A percentile compares a stretch with the other conserved stretches of the same genome.
phyloP scores from a whole-genome alignment of 2,329 filamentous ascomycete species.

The Amylocarpus encephaloides region DNA sequence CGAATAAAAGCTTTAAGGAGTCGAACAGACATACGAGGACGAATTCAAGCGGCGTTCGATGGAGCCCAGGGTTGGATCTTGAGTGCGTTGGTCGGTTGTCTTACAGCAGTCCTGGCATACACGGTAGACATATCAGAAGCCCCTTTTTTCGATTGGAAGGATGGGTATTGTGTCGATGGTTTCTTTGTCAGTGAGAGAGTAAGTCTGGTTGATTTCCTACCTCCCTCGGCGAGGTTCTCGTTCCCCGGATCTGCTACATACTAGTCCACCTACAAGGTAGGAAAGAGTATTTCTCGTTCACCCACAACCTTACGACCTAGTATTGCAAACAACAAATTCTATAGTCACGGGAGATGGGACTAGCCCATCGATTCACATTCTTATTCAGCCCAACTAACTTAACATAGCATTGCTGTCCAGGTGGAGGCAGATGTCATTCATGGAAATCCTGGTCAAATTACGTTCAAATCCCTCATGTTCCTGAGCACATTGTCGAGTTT shows the following conservation, averaged over 20 bases:
- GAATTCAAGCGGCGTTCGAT: constrained; percentile 70
- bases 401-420: constrained; percentile 47
- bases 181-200: constrained; percentile 73
- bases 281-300: too few species aligned
- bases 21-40: constrained; percentile 79
- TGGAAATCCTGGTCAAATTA: constrained; percentile 57
- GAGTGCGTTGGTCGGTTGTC: constrained; percentile 79
- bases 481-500: constrained; percentile 65
- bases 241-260: too few species aligned
- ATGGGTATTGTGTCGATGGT: constrained; percentile 68
- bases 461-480: constrained; percentile 25
- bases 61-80: constrained; percentile 91
- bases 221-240: background rate
- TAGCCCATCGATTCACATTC: too few species aligned
- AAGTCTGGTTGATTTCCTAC: constrained; percentile 18
- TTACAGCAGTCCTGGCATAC: constrained; percentile 83
- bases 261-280: too few species aligned
- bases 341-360: too few species aligned
- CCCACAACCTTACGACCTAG: too few species aligned
- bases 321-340: too few species aligned
- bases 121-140: constrained; percentile 82
- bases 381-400: constrained; percentile 16
- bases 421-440: constrained; percentile 46
- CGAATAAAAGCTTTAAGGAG: constrained; percentile 77
- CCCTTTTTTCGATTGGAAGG: constrained; percentile 82